phyloP scores from a whole-genome alignment of 306 rosid genomes.

The Gillenia trifoliata region DNA sequence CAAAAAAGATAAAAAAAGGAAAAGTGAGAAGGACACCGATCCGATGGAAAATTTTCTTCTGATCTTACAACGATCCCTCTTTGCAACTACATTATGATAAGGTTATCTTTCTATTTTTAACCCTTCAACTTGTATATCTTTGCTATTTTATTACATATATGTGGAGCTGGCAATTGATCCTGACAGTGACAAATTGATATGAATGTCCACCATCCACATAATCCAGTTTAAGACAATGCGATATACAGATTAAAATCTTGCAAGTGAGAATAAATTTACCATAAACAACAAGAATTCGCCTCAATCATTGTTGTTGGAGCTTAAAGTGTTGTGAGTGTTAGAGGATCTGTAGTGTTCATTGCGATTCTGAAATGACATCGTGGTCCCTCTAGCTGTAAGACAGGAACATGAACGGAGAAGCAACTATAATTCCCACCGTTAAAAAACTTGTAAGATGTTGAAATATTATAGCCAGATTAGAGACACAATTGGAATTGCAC shows the following conservation, averaged over 20 bases:
- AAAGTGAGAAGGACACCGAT: neutral
- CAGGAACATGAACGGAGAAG: neutral
- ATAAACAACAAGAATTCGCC: constrained; percentile 11
- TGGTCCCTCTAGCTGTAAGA: constrained; percentile 25
- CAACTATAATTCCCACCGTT: neutral
- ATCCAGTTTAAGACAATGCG: neutral
- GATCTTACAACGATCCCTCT: constrained; percentile 6
- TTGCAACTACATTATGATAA: neutral
- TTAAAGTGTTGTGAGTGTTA: constrained; percentile 34
- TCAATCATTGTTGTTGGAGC: constrained; percentile 43
- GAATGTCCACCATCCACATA: neutral
- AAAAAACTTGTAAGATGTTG: neutral
- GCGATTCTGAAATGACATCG: constrained; percentile 2
- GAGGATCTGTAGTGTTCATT: constrained; percentile 4
- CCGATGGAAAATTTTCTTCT: neutral
- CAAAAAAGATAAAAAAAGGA: constrained; percentile 2
- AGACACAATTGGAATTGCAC: neutral
- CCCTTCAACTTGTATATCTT: constrained; percentile 20
- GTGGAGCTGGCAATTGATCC: neutral
- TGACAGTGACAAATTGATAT: neutral
- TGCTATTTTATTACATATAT: neutral
- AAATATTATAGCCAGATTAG: neutral
- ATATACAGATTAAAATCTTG: neutral
- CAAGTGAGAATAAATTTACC: constrained; percentile 1
- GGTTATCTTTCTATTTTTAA: neutral